Evolutionary conservation across 805 yeast genomes (phyloP).

Genomic region (Candida rishiriensis): DNA sequence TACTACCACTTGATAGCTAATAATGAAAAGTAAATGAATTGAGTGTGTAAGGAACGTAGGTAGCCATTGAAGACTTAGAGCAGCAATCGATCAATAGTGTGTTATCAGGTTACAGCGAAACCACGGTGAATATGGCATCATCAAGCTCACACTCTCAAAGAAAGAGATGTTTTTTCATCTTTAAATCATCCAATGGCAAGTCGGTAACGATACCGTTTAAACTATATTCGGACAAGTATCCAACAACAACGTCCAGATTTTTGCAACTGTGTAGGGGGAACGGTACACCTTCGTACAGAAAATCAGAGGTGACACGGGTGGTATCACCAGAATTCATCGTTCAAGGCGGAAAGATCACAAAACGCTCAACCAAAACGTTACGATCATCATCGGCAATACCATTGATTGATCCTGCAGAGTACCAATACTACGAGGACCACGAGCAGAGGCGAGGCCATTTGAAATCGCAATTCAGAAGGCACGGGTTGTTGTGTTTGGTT

Average conservation of each 20-base stretch:
- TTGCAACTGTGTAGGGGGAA: constrained; percentile 14
- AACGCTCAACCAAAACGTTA: constrained; percentile 4
- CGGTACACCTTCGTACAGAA: constrained; percentile 12
- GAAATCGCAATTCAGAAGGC: constrained; percentile 2
- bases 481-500: constrained; percentile 17
- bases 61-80: too few species aligned
- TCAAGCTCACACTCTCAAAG: neutral
- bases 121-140: neutral
- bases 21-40: too few species aligned
- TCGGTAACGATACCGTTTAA: constrained; percentile 8
- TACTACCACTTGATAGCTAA: too few species aligned
- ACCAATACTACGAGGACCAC: neutral
- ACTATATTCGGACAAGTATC: constrained; percentile 9
- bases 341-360: constrained; percentile 19
- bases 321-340: constrained; percentile 27
- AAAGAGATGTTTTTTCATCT: constrained; percentile 4
- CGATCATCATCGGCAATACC: neutral
- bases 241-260: constrained; percentile 12
- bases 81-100: neutral
- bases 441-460: neutral
- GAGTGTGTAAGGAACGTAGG: too few species aligned
- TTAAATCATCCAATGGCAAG: constrained; percentile 1
- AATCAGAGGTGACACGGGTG: constrained; percentile 19
- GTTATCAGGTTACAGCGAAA: neutral
- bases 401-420: constrained; percentile 12